Evolutionary conservation across 176 grass and related monocot genomes (phyloP).

Genomic region (Canna indica): DNA sequence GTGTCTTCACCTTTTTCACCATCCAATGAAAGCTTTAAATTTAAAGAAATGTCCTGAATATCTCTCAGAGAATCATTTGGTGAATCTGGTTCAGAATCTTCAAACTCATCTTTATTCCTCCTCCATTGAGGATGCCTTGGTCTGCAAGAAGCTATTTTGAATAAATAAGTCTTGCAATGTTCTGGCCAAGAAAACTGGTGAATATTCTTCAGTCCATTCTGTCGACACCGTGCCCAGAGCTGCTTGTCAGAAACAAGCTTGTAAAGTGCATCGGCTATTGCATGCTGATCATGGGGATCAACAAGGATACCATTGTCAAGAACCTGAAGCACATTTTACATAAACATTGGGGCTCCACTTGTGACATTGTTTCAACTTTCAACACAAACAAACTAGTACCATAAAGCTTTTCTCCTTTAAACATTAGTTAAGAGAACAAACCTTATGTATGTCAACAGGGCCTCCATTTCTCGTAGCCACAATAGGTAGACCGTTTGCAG

Average conservation of each 20-base stretch:
- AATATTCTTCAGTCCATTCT: constrained; percentile 50
- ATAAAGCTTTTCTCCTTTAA: background rate
- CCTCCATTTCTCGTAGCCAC: constrained; percentile 51
- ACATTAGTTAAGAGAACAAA: background rate
- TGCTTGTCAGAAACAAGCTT: constrained; percentile 56
- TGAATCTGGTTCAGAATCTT: constrained; percentile 39
- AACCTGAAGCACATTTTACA: constrained; percentile 28
- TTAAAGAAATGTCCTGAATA: constrained; percentile 43
- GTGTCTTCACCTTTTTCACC: constrained; percentile 31
- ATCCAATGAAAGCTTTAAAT: constrained; percentile 46
- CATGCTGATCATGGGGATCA: constrained; percentile 44
- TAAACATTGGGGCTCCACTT: background rate
- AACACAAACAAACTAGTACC: background rate
- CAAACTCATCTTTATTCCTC: constrained; percentile 30
- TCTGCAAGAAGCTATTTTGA: constrained; percentile 27
- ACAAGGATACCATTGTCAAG: constrained; percentile 50
- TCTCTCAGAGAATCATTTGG: constrained; percentile 38
- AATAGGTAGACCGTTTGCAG: constrained; percentile 44
- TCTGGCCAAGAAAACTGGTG: constrained; percentile 50
- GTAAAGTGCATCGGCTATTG: constrained; percentile 49
- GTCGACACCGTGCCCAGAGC: constrained; percentile 41
- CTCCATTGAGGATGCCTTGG: constrained; percentile 47
- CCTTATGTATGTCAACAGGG: constrained; percentile 51
- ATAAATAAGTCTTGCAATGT: constrained; percentile 50
- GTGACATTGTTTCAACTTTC: background rate